Evolutionary conservation across 1,284 basidiomycete genomes (phyloP), one percentile per base, ranked within the genome.

Genomic region (Tilletia indica): DNA sequence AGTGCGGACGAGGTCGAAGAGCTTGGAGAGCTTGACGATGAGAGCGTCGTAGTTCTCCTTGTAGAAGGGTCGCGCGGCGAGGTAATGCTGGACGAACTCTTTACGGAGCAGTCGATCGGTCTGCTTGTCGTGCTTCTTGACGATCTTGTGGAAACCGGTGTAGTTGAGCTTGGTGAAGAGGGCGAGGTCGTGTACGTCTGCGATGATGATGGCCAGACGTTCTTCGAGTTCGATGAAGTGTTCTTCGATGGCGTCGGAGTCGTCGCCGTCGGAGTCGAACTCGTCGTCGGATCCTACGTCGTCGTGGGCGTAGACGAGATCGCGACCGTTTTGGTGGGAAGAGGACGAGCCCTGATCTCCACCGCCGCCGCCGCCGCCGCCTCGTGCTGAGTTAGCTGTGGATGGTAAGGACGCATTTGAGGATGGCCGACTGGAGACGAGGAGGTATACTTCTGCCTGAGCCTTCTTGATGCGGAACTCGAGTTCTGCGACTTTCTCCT

Each of bases 151-250:
- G 86, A 99, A 99, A 9, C 97, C 97, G 0, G 97, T 86, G 77
- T 85, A 94, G 85, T 97, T 97, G 76, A 98, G 89, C 86, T 98
- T 98, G 92, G 77, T 82, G 85, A 94, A 96, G 70, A 96, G 86
- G 12, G 96, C 95, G 38, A 99, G 88, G 85, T 99, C 97, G 84
- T 99, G 97, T 8, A 99, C 96, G 82, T 99, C 97, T 2, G 97
- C 96, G 36, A 99, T 96, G 70, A 99, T 89, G 64, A 90, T 92
- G 0, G 96, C 95, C 36, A 99, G 93, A 82, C 97, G 93, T 82
- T 97, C 95, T 86, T 99, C 95, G 45, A 99, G 87, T 61, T 89
- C 89, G 75, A 92, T 90, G 85, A 97, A 99, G 51, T 91, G 89
- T 75, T 94, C 93, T 82, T 98, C 95, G 34, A 92, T 89, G 89